Evolutionary conservation across 768 basidiomycete genomes (phyloP), one percentile per base, ranked within the genome.

Genomic region (Pleurotus tuoliensis): DNA sequence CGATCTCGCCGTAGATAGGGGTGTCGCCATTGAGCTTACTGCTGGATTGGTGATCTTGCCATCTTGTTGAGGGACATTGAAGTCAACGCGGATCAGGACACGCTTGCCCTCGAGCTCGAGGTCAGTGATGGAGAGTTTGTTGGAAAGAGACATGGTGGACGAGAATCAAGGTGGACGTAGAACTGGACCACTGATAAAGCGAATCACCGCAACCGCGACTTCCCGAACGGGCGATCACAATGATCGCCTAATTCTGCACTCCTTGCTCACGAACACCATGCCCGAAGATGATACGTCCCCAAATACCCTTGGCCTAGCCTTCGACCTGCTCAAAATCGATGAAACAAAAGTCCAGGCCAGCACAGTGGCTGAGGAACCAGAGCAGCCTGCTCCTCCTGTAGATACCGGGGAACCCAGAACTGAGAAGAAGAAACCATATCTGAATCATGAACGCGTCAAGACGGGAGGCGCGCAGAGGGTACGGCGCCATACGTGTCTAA

Each of bases 31-130:
- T 58, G 54, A 44, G 78, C 94, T 61, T 69, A 97, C 96, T 56
- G 94, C 94, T 61, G 93, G 88, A 77, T 98, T 99, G 45, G 96
- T 96, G 80, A 98, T 94, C 68, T 87, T 87, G 48, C 88, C 89
- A 68, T 92, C 88, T 65, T 88, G 82, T 75, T 92, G 87, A 60
- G 94, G 94, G 58, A 96, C 94, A 69, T 96, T 96, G 79, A 96
- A 96, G 78, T 96, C 94, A 62, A 95, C 94, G 63, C 93, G 90
- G 68, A 96, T 91, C 67, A 96, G 88, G 63, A 94, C 91, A 61
- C 91, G 90, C 72, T 90, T 93, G 66, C 78, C 88, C 62, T 83
- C 84, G 80, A 98, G 86, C 63, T 88, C 82, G 68, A 96, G 77
- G 74, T 98, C 96, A 59, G 86, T 90, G 74, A 98, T 92, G 59